Evolutionary conservation across 2,329 filamentous ascomycete species (phyloP).

Genomic region (Pseudocercospora fijiensis): DNA sequence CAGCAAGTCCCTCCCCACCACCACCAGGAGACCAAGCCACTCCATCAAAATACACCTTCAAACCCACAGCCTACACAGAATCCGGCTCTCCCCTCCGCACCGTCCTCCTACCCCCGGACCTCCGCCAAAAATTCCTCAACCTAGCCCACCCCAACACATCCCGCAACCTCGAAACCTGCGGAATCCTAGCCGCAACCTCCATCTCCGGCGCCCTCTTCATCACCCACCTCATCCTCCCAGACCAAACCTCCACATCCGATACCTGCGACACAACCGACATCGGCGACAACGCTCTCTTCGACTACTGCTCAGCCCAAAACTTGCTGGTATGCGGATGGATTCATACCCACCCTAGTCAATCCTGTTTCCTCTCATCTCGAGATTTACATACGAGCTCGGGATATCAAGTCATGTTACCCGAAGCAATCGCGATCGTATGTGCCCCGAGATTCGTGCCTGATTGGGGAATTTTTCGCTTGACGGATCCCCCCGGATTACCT

Average conservation of each 20-base stretch:
- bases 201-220: conserved; percentile 94
- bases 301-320: conserved; percentile 82
- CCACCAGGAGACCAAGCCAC: conserved; percentile 30
- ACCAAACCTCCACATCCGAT: conserved; percentile 85
- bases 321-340: conserved; percentile 93
- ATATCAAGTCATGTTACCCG: conserved; percentile 94
- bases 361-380: conserved; percentile 94
- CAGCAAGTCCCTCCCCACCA: conserved; percentile 33
- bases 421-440: conserved; percentile 96
- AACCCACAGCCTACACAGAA: conserved; percentile 83
- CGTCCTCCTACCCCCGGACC: conserved; percentile 75
- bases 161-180: conserved; percentile 87
- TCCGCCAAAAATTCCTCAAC: conserved; percentile 72
- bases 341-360: conserved; percentile 94
- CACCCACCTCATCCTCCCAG: conserved; percentile 81
- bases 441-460: conserved; percentile 76
- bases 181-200: conserved; percentile 85
- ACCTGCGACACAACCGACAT: conserved; percentile 95
- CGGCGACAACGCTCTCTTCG: conserved; percentile 66
- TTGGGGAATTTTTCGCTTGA: conserved; percentile 88
- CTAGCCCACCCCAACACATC: conserved; percentile 74
- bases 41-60: conserved; percentile 70
- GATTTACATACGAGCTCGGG: conserved; percentile 92
- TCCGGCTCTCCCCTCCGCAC: conserved; percentile 83
- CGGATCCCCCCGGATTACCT: conserved; percentile 84